A percentile compares a stretch with the other conserved stretches of the same genome.
phyloP scores from a whole-genome alignment of 2,329 filamentous ascomycete species.

The Colletotrichum orchidophilum region DNA sequence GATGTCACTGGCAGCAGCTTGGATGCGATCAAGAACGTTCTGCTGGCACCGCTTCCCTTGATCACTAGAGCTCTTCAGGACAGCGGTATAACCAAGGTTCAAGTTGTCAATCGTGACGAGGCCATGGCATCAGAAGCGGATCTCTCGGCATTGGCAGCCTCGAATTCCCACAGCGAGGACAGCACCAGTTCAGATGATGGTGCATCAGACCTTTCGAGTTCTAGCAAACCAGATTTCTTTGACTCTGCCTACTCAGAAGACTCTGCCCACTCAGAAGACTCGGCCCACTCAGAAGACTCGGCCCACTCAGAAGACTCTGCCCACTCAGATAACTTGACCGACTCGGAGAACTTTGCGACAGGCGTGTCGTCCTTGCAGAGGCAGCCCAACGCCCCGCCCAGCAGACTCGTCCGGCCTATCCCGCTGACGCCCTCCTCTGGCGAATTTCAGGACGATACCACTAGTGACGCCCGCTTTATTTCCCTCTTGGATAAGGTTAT shows the following conservation, averaged over 20 bases:
- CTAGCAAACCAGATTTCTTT: too few species aligned
- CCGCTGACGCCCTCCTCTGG: neutral
- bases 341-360: too few species aligned
- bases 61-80: neutral
- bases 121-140: neutral
- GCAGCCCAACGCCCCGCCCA: too few species aligned
- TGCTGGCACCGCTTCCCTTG: neutral
- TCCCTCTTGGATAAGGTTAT: constrained; percentile 21
- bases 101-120: neutral
- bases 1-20: neutral
- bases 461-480: constrained; percentile 7
- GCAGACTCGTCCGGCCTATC: too few species aligned
- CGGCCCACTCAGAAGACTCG: too few species aligned
- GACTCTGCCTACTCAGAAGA: too few species aligned
- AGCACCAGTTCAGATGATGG: neutral
- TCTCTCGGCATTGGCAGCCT: neutral
- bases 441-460: neutral
- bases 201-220: too few species aligned
- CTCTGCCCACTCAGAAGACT: too few species aligned
- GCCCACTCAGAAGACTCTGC: too few species aligned
- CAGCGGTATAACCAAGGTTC: neutral
- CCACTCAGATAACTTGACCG: too few species aligned
- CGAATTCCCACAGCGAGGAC: neutral
- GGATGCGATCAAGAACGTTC: neutral
- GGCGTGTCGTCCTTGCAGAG: too few species aligned